Base-by-base conservation (phyloP, 331 rosid genomes). In the Saraca asoca region DNA sequence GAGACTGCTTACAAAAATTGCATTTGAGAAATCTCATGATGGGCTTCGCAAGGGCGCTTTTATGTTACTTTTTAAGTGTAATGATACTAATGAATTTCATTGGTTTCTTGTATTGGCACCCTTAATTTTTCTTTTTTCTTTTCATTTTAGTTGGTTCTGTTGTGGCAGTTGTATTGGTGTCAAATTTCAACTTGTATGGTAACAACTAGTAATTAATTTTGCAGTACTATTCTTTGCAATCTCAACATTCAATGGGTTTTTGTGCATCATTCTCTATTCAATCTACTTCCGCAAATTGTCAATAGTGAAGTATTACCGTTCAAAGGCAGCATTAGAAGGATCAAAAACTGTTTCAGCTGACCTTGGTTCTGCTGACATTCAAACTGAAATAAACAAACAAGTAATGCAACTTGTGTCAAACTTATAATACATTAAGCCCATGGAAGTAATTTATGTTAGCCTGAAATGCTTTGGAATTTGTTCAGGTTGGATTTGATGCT, bases 11-110 rank as follows among this genome's bases (percentile, higher is more conserved):
- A 85, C 90, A 18, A 82, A 70, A 72, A 83, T 74, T 6, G 81
- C 69, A 6, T 82, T 85, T 7, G 83, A 85, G 69, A 70, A 82
- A 33, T 45, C 63, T 39, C 49, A 68, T 17, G 16, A 74, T 3
- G 90, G 90, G 51, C 87, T 85, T 70, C 90, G 87, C 48, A 85
- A 81, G 64, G 90, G 90, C 11, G 69, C 90, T n/a, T 58, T 87
- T 85, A 77, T 9, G 87, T 76, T 7, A 7, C 66, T n/a, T 49
- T 24, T 13, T 45, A 9, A 45, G 39, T 50, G 14, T 19, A 24
- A 15, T 8, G 8, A n/a, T n/a, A n/a, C n/a, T n/a, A n/a, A n/a
- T n/a, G n/a, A n/a, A n/a, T n/a, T n/a, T n/a, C n/a, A n/a, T n/a
- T 58, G 37, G 37, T 56, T 31, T 55, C 14, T 1, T 4, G 24